Evolutionary conservation across 805 yeast species (phyloP), one percentile per base, ranked within the genome.

Genomic region (Maudiozyma turicensis): DNA sequence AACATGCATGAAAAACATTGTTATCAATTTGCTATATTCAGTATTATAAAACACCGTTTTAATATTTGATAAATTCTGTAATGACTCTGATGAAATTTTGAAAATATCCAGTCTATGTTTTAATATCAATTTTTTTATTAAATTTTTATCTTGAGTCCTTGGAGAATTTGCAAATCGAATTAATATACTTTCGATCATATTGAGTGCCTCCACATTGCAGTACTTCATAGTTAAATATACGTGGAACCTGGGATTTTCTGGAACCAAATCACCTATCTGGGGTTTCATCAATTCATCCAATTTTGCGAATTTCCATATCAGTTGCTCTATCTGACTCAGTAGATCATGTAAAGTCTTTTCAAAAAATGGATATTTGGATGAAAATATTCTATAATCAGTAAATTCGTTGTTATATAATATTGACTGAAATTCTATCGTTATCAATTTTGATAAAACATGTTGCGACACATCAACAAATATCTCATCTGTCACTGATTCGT

Each of bases 381-480:
- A 41, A 44, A 44, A 52, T 1, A 51, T 5, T 39, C 41, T 46
- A 44, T 46, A 53, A 34, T 52, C 48, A 8, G 54, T 53, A 41
- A 51, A 53, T 4, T 45, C 37, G 15, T 39, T 31, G 28, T 47
- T 51, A 34, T 50, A 53, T 8, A 55, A 31, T 8, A 52, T 2
- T 3, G 45, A 40, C 9, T 20, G 14, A 32, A 50, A 50, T 2
- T 44, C 30, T 1, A 34, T 32, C 4, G 41, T 11, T 5, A 55
- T 44, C 3, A 50, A 9, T 37, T 49, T 52, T 3, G 52, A 41
- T 20, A 55, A 32, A 10, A 53, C 5, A 38, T 52, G 52, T 10
- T 37, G 31, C 6, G 49, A 45, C 32, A 50, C 48, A 7, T 34
- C 45, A 6, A 13, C n/a, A 5, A 48, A 11, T 9, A 39, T 8